These are phyloP conservation scores for Pseudophaeomoniella oleicola DNA, from an alignment of 2,329 filamentous ascomycete genomes.

Conservation along the genomic window DNA sequence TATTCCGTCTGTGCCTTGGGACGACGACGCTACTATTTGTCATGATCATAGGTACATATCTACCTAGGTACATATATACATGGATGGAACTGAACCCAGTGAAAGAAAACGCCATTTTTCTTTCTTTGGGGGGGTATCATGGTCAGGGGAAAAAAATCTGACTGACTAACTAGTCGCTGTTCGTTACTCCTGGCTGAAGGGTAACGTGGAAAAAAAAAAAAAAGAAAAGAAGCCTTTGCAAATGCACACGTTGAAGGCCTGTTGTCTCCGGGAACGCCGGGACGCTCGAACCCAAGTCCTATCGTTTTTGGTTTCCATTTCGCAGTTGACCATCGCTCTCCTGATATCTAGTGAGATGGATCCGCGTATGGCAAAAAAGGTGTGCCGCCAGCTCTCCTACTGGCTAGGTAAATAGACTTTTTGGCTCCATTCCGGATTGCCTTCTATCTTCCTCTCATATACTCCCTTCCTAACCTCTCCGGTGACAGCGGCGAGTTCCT, in stretches of 20 bases:
- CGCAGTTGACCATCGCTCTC: background rate
- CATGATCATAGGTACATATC: background rate
- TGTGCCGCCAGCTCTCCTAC: too few relatives aligned
- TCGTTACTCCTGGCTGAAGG: background rate
- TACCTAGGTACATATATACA: background rate
- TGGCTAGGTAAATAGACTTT: too few relatives aligned
- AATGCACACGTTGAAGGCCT: background rate
- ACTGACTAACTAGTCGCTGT: too few relatives aligned
- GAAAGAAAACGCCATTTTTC: background rate
- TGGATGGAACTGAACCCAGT: background rate
- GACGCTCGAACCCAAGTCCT: background rate
- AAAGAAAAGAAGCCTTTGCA: too few relatives aligned
- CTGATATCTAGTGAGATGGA: background rate
- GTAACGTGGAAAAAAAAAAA: background rate
- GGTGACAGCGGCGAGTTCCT: constrained; percentile 1
- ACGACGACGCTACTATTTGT: background rate
- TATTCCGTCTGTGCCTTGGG: too few relatives aligned
- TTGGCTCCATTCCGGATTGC: too few relatives aligned
- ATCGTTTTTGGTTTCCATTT: background rate
- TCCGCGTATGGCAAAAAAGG: too few relatives aligned
- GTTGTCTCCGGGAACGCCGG: background rate
- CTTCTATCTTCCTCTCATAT: too few relatives aligned
- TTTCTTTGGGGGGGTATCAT: background rate
- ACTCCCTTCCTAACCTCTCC: background rate
- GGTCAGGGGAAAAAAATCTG: too few relatives aligned